Conservation (phyloP, 352 stramenopile genomes). For the Globisporangium nagaii region DNA sequence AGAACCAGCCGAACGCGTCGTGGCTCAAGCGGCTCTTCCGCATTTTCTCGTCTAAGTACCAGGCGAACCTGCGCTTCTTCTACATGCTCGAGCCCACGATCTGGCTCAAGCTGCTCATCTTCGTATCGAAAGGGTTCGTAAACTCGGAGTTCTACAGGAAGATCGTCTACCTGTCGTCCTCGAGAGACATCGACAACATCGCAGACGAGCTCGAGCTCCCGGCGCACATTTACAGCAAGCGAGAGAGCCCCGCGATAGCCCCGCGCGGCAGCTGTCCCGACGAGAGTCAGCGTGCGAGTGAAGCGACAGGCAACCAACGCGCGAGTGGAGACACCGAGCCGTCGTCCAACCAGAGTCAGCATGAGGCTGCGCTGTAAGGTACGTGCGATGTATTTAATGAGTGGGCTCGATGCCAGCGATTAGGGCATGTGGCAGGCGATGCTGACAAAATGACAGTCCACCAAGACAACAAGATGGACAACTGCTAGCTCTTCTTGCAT, state of each 20-base stretch:
- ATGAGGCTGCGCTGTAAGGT: slow-evolving; percentile 3
- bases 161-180: slow-evolving; percentile 56
- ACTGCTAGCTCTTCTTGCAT: not conserved
- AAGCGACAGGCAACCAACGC: not conserved
- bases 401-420: too few relatives aligned
- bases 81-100: slow-evolving; percentile 75
- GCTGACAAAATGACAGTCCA: too few relatives aligned
- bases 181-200: slow-evolving; percentile 48
- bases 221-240: slow-evolving; percentile 27
- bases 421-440: too few relatives aligned
- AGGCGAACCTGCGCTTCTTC: slow-evolving; percentile 65
- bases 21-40: slow-evolving; percentile 73
- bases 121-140: slow-evolving; percentile 63
- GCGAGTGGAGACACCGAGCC: not conserved
- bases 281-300: not conserved
- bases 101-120: slow-evolving; percentile 68
- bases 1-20: slow-evolving; percentile 46
- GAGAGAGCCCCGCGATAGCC: too few relatives aligned
- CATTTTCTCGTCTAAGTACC: slow-evolving; percentile 47
- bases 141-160: slow-evolving; percentile 65
- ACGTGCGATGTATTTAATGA: not conserved
- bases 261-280: too few relatives aligned
- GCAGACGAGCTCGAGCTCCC: slow-evolving; percentile 42
- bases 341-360: not conserved
- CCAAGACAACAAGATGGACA: too few relatives aligned